These are phyloP conservation scores for Coniochaeta hoffmannii DNA, from an alignment of 2,329 filamentous ascomycete species.

Conservation along the genomic window DNA sequence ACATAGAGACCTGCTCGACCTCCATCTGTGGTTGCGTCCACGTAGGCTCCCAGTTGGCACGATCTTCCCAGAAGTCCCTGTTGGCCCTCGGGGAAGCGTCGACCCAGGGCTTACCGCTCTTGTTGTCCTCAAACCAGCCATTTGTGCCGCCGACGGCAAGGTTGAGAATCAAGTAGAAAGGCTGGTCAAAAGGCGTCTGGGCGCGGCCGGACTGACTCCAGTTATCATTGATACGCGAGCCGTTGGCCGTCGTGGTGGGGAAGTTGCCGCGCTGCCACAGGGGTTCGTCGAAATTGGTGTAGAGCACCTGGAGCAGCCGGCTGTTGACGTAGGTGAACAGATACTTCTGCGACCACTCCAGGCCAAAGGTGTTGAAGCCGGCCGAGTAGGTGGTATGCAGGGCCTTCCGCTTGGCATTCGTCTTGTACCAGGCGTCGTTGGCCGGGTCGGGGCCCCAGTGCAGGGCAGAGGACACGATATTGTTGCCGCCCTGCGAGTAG, in stretches of 20 bases:
- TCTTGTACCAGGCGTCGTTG: constrained; percentile 77
- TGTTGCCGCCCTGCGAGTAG: constrained; percentile 70
- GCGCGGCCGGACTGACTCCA: constrained; percentile 55
- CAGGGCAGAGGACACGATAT: constrained; percentile 70
- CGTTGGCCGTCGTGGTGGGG: constrained; percentile 55
- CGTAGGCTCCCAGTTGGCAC: constrained; percentile 59
- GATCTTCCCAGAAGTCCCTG: constrained; percentile 69
- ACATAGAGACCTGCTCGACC: constrained; percentile 63
- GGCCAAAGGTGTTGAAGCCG: constrained; percentile 67
- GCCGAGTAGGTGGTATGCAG: constrained; percentile 67
- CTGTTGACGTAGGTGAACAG: constrained; percentile 81
- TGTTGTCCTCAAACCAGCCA: constrained; percentile 74
- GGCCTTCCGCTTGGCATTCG: constrained; percentile 68
- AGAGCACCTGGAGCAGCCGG: constrained; percentile 71
- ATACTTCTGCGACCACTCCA: constrained; percentile 86
- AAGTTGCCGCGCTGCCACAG: constrained; percentile 66
- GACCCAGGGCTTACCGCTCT: constrained; percentile 70
- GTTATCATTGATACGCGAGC: constrained; percentile 53
- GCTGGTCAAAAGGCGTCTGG: constrained; percentile 67
- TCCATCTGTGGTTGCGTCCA: constrained; percentile 64
- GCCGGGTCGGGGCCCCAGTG: constrained; percentile 71
- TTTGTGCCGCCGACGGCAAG: constrained; percentile 72
- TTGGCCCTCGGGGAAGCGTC: constrained; percentile 59
- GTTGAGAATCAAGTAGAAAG: constrained; percentile 71
- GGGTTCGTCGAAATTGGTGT: constrained; percentile 62